Evolutionary conservation across 2,329 filamentous ascomycete genomes (phyloP).

Genomic region (Cladosporium sp.): DNA sequence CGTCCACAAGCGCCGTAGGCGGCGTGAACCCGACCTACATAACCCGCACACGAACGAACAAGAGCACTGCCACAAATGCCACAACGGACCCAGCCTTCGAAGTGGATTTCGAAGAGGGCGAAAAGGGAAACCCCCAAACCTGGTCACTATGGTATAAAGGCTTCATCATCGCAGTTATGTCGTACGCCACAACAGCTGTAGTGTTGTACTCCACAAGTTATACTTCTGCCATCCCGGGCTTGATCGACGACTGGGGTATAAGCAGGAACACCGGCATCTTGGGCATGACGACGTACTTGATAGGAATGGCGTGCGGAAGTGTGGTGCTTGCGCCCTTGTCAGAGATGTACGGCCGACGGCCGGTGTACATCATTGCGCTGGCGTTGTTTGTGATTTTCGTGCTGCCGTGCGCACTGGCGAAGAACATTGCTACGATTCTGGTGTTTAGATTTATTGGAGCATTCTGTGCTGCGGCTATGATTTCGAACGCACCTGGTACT

Average conservation of each 20-base stretch:
- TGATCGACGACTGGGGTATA: constrained; percentile 66
- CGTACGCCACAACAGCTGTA: constrained; percentile 54
- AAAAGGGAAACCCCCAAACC: constrained; percentile 65
- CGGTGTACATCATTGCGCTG: constrained; percentile 68
- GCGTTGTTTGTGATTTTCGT: constrained; percentile 66
- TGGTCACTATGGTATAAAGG: constrained; percentile 64
- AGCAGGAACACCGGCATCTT: constrained; percentile 65
- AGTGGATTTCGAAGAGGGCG: constrained; percentile 67
- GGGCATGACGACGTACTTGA: constrained; percentile 75
- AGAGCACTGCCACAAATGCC: constrained; percentile 26
- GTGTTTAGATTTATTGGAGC: constrained; percentile 72
- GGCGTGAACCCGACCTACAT: constrained; percentile 28
- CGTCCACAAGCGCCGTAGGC: constrained; percentile 33
- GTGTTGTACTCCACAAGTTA: constrained; percentile 79
- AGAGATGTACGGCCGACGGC: constrained; percentile 67
- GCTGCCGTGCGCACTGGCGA: constrained; percentile 69
- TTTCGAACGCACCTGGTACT: constrained; percentile 79
- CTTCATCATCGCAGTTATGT: constrained; percentile 56
- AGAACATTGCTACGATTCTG: constrained; percentile 67
- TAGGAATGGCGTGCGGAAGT: constrained; percentile 61
- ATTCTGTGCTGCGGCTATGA: constrained; percentile 74
- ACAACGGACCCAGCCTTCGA: constrained; percentile 62
- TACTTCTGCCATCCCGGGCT: constrained; percentile 68
- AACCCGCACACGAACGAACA: constrained; percentile 24
- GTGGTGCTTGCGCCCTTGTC: constrained; percentile 72